Conservation (phyloP, 495 filamentous ascomycete genomes). For the Tuber microsphaerosporum region DNA sequence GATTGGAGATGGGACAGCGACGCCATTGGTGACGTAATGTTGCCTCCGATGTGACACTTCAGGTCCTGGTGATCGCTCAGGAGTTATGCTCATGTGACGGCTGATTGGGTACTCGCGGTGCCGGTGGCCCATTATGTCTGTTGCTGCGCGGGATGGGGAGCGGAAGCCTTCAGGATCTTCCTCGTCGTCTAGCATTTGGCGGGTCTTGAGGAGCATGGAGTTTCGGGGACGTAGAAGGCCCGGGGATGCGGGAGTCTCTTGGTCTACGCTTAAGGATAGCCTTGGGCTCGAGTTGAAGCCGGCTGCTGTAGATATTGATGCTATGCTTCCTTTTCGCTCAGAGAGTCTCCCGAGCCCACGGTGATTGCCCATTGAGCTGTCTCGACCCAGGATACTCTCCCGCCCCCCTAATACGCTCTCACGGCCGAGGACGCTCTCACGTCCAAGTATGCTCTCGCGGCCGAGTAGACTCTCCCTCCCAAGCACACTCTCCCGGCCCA, state of each 20-base stretch:
- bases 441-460: constrained; percentile 26
- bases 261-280: constrained; percentile 46
- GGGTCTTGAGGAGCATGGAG: constrained; percentile 38
- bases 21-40: constrained; percentile 14
- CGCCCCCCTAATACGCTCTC: constrained; percentile 18
- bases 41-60: constrained; percentile 25
- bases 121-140: constrained; percentile 48
- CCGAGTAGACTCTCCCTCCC: constrained; percentile 21
- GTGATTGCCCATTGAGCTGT: constrained; percentile 20
- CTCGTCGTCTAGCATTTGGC: constrained; percentile 46
- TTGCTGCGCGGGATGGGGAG: constrained; percentile 52
- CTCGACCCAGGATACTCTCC: constrained; percentile 17
- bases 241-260: constrained; percentile 46
- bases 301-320: constrained; percentile 38
- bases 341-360: constrained; percentile 30
- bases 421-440: constrained; percentile 16
- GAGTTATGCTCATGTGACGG: constrained; percentile 14
- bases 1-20: constrained; percentile 18
- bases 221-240: constrained; percentile 24
- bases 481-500: constrained; percentile 21
- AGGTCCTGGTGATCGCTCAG: constrained; percentile 14
- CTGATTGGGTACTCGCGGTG: constrained; percentile 14
- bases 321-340: constrained; percentile 34
- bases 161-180: constrained; percentile 50
- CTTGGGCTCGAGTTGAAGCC: constrained; percentile 46